Evolutionary conservation across 352 stramenopile genomes (phyloP).

Genomic region (Globisporangium splendens): DNA sequence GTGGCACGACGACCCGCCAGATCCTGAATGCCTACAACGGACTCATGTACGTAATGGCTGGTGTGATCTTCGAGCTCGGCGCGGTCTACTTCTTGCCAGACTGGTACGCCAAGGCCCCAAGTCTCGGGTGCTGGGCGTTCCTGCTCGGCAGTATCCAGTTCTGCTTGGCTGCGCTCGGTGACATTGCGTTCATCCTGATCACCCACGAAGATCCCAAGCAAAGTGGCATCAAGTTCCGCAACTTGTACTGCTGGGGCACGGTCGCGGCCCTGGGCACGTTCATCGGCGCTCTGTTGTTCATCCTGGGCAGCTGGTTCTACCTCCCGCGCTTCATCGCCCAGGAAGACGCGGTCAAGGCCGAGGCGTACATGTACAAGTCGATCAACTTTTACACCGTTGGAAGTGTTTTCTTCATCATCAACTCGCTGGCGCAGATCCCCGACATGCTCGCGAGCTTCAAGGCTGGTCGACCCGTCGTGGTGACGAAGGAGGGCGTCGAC

Average conservation of each 20-base stretch:
- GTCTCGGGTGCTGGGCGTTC: constrained; percentile 75
- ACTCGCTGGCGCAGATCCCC: constrained; percentile 51
- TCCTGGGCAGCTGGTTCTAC: constrained; percentile 80
- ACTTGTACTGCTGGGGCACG: constrained; percentile 52
- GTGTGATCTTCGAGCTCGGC: constrained; percentile 70
- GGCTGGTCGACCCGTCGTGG: constrained; percentile 10
- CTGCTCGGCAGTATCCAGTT: constrained; percentile 69
- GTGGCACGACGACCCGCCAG: constrained; percentile 40
- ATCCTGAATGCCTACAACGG: constrained; percentile 58
- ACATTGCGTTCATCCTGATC: constrained; percentile 61
- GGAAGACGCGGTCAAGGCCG: constrained; percentile 39
- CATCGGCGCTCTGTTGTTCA: constrained; percentile 65
- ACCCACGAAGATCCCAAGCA: constrained; percentile 51
- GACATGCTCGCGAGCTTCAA: constrained; percentile 48
- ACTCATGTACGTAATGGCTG: constrained; percentile 62
- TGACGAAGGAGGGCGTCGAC: constrained; percentile 25
- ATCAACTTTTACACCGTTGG: constrained; percentile 74
- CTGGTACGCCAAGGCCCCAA: constrained; percentile 62
- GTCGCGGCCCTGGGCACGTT: constrained; percentile 51
- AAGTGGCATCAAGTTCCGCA: constrained; percentile 47
- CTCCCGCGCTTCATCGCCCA: constrained; percentile 67
- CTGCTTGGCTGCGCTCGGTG: constrained; percentile 47
- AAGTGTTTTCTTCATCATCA: constrained; percentile 79
- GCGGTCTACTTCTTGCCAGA: constrained; percentile 76
- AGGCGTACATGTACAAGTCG: constrained; percentile 69